Base-by-base conservation (phyloP, 805 yeast genomes). In the Nakazawaea peltata region DNA sequence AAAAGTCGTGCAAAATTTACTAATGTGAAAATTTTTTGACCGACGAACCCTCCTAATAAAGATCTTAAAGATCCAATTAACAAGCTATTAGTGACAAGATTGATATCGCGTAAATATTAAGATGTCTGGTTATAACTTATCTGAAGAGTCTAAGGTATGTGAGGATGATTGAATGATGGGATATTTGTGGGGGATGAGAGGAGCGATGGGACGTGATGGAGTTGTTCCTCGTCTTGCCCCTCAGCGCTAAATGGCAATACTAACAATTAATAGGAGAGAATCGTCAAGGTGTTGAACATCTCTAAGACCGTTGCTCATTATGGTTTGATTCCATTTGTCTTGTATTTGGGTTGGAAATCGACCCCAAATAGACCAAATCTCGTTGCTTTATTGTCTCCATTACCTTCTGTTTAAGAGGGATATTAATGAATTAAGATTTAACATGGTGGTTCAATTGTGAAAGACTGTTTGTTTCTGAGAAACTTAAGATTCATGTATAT, bases 291-390 rank as follows among this genome's bases (percentile, higher is more conserved):
- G 44, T 65, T 87, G 47, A 94, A 83, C 49, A 69, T 85, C 49
- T 77, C 95, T 45, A 84, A 86, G 56, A 82, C 85, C 35, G 71
- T 81, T 51, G 83, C 90, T 40, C 98, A 94, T 63, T 92, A 87
- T 62, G 97, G 97, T 31, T 92, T 95, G 85, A 80, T 92, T 51
- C 98, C 98, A 39, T 82, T 92, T 56, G 80, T 92, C 46, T 68
- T 92, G 54, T 92, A 92, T 69, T 67, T 92, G 49, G 98, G 92
- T 32, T 81, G 87, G 87, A 59, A 73, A 39, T 76, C 84, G 48
- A 78, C 90, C 44, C 69, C 86, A 38, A 81, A 81, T 60, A 84
- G 81, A 63, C 97, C 97, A 44, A 77, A 77, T 45, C 66, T 90
- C 54, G 69, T 90, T 59, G 68, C 38, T 15, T 30, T 83, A 49